phyloP scores from a whole-genome alignment of 202 grass and related monocot species.

The Digitaria exilis region DNA sequence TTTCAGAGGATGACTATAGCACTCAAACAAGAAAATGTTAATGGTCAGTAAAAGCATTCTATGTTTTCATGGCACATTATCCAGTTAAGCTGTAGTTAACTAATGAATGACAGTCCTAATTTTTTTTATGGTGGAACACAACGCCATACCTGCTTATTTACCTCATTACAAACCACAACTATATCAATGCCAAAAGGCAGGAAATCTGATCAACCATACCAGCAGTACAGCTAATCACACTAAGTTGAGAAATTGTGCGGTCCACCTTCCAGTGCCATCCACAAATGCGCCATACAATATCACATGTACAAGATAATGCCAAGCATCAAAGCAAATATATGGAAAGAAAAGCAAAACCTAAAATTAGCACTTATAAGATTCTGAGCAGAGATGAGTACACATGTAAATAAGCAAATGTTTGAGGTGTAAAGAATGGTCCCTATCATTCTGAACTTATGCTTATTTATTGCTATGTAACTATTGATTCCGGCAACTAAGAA shows the following conservation, averaged over 20 bases:
- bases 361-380: conserved; percentile 33
- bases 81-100: not conserved
- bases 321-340: conserved; percentile 32
- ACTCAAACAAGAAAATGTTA: not conserved
- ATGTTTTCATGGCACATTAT: conserved; percentile 32
- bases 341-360: conserved; percentile 13
- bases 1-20: conserved; percentile 8
- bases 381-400: not conserved
- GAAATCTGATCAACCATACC: conserved; percentile 26
- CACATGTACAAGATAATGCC: not conserved
- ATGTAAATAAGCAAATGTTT: not conserved
- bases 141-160: conserved; percentile 16
- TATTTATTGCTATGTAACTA: conserved; percentile 23
- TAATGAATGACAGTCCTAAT: not conserved
- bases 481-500: conserved; percentile 36
- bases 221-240: conserved; percentile 26
- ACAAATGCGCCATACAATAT: conserved; percentile 17
- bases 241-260: conserved; percentile 1
- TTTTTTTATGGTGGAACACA: not conserved
- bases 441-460: conserved; percentile 33
- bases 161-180: conserved; percentile 16
- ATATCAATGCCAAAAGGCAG: conserved; percentile 18
- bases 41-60: not conserved
- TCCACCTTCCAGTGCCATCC: not conserved
- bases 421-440: not conserved